Percentiles rank a stretch among this genome's conserved stretches.
These are phyloP conservation scores for Apium graveolens DNA, from an alignment of 129 eudicot species.

Conservation along the genomic window DNA sequence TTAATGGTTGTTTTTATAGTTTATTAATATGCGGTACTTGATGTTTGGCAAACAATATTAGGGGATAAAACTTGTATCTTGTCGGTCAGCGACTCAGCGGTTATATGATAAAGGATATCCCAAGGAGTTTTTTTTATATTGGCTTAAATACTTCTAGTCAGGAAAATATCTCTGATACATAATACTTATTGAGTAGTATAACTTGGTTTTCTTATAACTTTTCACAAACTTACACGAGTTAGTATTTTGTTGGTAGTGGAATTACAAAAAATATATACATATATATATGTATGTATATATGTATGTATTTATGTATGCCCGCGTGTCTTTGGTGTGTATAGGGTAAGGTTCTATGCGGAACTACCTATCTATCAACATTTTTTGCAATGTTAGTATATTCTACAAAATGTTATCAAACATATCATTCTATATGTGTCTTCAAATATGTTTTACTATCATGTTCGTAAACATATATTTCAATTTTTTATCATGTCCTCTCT, in stretches of 20 bases:
- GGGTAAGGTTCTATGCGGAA: no score
- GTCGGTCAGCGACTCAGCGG: not conserved
- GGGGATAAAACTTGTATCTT: not conserved
- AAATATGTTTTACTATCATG: no score
- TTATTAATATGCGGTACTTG: not conserved
- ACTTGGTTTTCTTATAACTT: not conserved
- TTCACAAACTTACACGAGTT: not conserved
- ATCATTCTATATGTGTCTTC: no score
- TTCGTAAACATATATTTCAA: no score
- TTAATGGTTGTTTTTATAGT: not conserved
- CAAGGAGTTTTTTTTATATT: not conserved
- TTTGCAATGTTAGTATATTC: no score
- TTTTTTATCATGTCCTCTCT: no score
- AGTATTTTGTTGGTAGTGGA: not conserved
- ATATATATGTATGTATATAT: no score
- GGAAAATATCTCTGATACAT: not conserved
- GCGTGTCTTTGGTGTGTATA: no score
- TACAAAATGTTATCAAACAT: no score
- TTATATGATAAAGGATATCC: not conserved
- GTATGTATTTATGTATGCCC: no score
- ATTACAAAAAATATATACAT: not conserved
- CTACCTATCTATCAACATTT: no score
- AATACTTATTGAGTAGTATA: not conserved
- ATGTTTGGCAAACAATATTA: not conserved
- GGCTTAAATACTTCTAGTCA: not conserved